These are phyloP conservation scores for Hypoxylon sp. DNA, from an alignment of 2,329 filamentous ascomycete species.

Conservation along the genomic window DNA sequence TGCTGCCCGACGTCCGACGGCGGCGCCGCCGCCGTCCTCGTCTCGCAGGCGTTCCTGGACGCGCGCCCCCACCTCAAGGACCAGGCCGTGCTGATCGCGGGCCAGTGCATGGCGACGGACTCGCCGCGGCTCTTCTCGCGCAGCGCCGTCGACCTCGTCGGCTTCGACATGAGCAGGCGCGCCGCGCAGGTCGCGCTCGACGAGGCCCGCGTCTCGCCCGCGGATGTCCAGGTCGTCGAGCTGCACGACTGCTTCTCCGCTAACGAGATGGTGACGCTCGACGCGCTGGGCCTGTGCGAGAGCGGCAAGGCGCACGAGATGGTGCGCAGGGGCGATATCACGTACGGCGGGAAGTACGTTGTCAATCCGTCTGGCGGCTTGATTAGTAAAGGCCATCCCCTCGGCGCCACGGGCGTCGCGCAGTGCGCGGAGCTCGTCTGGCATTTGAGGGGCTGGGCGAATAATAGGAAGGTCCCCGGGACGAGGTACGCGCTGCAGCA, in stretches of 20 bases:
- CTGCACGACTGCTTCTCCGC: conserved; percentile 97
- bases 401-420: conserved; percentile 93
- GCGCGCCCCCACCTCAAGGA: conserved; percentile 84
- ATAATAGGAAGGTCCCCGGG: conserved; percentile 80
- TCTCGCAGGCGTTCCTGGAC: conserved; percentile 90
- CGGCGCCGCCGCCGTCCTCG: conserved; percentile 87
- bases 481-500: conserved; percentile 88
- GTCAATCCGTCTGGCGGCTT: conserved; percentile 95
- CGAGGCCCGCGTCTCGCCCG: conserved; percentile 78
- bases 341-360: conserved; percentile 86
- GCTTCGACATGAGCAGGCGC: conserved; percentile 84
- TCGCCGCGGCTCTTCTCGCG: conserved; percentile 82
- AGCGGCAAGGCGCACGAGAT: conserved; percentile 92
- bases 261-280: conserved; percentile 92
- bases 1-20: conserved; percentile 98
- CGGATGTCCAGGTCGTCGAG: conserved; percentile 87
- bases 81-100: conserved; percentile 90
- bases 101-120: conserved; percentile 90
- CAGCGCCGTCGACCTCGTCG: conserved; percentile 89
- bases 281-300: conserved; percentile 84
- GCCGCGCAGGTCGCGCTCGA: conserved; percentile 79
- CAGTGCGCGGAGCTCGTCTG: conserved; percentile 96
- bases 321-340: conserved; percentile 89
- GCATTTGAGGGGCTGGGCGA: conserved; percentile 96
- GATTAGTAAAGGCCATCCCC: conserved; percentile 95